These are phyloP conservation scores for Podosphaera fusca DNA, from an alignment of 2,329 filamentous ascomycete species.

Conservation along the genomic window DNA sequence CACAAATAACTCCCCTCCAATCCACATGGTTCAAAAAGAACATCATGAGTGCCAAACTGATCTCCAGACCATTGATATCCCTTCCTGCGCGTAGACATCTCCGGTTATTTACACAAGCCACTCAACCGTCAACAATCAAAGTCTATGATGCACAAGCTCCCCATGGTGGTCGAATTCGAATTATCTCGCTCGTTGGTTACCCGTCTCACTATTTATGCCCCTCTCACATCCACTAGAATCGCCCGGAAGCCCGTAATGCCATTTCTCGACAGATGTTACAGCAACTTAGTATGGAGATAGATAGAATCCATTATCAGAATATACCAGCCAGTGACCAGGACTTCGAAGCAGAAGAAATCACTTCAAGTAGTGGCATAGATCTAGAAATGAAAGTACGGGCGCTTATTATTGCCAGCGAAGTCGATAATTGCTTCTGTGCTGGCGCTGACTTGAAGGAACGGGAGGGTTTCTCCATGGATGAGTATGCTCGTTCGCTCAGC, in stretches of 20 bases:
- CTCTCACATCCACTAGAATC: constrained; percentile 40
- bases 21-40: too few species aligned
- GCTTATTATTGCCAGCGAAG: constrained; percentile 60
- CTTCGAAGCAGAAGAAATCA: constrained; percentile 19
- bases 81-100: too few species aligned
- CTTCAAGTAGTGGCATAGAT: constrained; percentile 22
- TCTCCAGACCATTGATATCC: too few species aligned
- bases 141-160: constrained; percentile 8
- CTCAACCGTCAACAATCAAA: constrained; percentile 5
- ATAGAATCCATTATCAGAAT: constrained; percentile 43
- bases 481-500: constrained; percentile 26
- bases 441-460: constrained; percentile 89
- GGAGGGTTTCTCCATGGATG: constrained; percentile 47
- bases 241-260: constrained; percentile 69
- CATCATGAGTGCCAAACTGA: too few species aligned
- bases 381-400: constrained; percentile 44
- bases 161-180: constrained; percentile 47
- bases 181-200: constrained; percentile 26
- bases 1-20: too few species aligned
- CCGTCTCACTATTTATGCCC: neutral
- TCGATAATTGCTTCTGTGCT: constrained; percentile 78
- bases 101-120: neutral
- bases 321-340: constrained; percentile 29
- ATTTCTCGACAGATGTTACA: constrained; percentile 60
- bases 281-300: constrained; percentile 47